Conservation (phyloP, 1,139 yeast genomes). For the Hyphopichia burtonii region DNA sequence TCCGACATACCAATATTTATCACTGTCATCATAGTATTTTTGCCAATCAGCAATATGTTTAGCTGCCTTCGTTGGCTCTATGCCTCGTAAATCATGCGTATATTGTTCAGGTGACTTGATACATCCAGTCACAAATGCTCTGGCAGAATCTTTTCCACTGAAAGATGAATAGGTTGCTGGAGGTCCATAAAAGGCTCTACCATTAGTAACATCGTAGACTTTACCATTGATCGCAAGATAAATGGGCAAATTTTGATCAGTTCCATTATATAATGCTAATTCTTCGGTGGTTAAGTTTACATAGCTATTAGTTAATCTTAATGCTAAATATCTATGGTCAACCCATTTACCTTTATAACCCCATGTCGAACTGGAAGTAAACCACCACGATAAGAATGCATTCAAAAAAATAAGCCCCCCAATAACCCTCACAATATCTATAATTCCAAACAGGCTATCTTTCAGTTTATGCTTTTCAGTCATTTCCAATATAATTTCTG, state of each 20-base stretch:
- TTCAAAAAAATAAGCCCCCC: slow-evolving; percentile 50
- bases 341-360: slow-evolving; percentile 53
- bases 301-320: slow-evolving; percentile 18
- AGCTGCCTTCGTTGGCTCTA: slow-evolving; percentile 35
- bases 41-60: slow-evolving; percentile 49
- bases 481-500: no score
- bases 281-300: slow-evolving; percentile 45
- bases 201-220: slow-evolving; percentile 66
- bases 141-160: slow-evolving; percentile 68
- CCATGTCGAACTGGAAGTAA: slow-evolving; percentile 52
- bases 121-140: slow-evolving; percentile 81
- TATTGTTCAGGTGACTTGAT: slow-evolving; percentile 53
- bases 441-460: slow-evolving; percentile 17
- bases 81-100: slow-evolving; percentile 70
- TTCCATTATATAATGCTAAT: slow-evolving; percentile 54
- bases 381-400: slow-evolving; percentile 50
- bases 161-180: slow-evolving; percentile 60
- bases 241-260: slow-evolving; percentile 49
- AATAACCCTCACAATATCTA: slow-evolving; percentile 46
- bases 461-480: neutral
- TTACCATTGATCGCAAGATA: slow-evolving; percentile 66
- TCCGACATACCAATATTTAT: slow-evolving; percentile 67
- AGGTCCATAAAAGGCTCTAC: slow-evolving; percentile 62
- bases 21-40: slow-evolving; percentile 43
- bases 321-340: slow-evolving; percentile 42